Percentiles rank a stretch among this genome's conserved stretches.
Evolutionary conservation across 2,329 filamentous ascomycete genomes (phyloP).

Genomic region (Aspergillus hortae): DNA sequence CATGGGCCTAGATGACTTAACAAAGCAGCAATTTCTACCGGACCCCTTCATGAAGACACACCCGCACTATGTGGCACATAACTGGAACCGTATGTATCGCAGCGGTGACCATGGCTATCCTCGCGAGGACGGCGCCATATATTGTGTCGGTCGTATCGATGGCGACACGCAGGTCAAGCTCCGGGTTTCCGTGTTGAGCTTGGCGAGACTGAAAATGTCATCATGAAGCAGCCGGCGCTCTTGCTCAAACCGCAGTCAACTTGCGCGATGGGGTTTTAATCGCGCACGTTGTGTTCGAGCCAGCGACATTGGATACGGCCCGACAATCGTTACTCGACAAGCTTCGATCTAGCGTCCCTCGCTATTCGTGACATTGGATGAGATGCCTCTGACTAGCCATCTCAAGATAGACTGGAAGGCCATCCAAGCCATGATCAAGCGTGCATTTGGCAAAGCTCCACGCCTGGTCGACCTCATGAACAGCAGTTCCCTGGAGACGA

Average conservation of each 20-base stretch:
- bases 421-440: slow-evolving; percentile 26
- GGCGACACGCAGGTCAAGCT: slow-evolving; percentile 19
- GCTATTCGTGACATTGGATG: slow-evolving; percentile 15
- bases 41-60: slow-evolving; percentile 4
- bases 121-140: slow-evolving; percentile 15
- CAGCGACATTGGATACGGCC: slow-evolving; percentile 11
- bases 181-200: slow-evolving; percentile 38
- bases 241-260: slow-evolving; percentile 29
- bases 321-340: slow-evolving; percentile 18
- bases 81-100: slow-evolving; percentile 19
- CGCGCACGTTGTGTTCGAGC: slow-evolving; percentile 32
- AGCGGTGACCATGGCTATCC: slow-evolving; percentile 22
- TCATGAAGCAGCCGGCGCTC: slow-evolving; percentile 19
- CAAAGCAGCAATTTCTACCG: slow-evolving; percentile 4
- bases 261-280: slow-evolving; percentile 25
- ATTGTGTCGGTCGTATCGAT: slow-evolving; percentile 16
- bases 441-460: slow-evolving; percentile 28
- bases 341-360: slow-evolving; percentile 27
- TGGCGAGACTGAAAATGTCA: slow-evolving; percentile 37
- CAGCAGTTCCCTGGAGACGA: slow-evolving; percentile 34
- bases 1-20: slow-evolving; percentile 10
- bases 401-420: slow-evolving; percentile 27
- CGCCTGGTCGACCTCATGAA: slow-evolving; percentile 37
- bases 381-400: slow-evolving; percentile 22
- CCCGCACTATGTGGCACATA: neutral